These are phyloP conservation scores for Penicillium nucicola DNA, from an alignment of 495 filamentous ascomycete species.

Conservation along the genomic window DNA sequence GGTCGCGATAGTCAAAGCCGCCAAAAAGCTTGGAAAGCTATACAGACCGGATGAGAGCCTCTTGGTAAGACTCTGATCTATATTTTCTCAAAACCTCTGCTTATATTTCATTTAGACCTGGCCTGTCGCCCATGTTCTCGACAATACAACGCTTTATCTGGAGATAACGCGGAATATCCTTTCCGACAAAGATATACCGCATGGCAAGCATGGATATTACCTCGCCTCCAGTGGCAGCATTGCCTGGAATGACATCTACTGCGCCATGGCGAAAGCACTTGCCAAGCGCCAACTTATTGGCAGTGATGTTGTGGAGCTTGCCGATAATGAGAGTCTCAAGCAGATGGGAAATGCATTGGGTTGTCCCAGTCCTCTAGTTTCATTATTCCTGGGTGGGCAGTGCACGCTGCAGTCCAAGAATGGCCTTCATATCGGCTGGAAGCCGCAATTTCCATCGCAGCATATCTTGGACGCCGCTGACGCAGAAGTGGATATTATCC, in stretches of 20 bases:
- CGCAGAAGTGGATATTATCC: constrained; percentile 39
- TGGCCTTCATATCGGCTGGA: constrained; percentile 41
- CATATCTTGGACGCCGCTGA: constrained; percentile 39
- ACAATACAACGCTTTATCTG: constrained; percentile 42
- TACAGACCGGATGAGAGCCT: constrained; percentile 32
- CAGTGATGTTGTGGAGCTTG: constrained; percentile 26
- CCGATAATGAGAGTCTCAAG: constrained; percentile 28
- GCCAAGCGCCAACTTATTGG: constrained; percentile 33
- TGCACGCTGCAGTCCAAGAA: constrained; percentile 38
- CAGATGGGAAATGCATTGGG: constrained; percentile 36
- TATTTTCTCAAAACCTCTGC: too few relatives aligned
- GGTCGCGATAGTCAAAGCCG: constrained; percentile 43
- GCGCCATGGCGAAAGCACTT: constrained; percentile 34
- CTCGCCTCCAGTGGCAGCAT: constrained; percentile 46
- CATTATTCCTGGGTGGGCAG: constrained; percentile 36
- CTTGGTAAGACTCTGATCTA: constrained; percentile 29
- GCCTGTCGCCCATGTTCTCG: constrained; percentile 47
- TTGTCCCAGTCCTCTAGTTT: constrained; percentile 27
- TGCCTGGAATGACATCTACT: constrained; percentile 47
- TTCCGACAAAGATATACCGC: constrained; percentile 24
- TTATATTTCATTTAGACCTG: constrained; percentile 29
- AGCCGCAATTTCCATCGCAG: constrained; percentile 29
- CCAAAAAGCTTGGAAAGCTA: constrained; percentile 30
- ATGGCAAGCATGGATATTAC: constrained; percentile 47
- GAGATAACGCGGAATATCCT: constrained; percentile 43